phyloP scores from a whole-genome alignment of 2,329 filamentous ascomycete species.

The Nigrograna mackinnonii region DNA sequence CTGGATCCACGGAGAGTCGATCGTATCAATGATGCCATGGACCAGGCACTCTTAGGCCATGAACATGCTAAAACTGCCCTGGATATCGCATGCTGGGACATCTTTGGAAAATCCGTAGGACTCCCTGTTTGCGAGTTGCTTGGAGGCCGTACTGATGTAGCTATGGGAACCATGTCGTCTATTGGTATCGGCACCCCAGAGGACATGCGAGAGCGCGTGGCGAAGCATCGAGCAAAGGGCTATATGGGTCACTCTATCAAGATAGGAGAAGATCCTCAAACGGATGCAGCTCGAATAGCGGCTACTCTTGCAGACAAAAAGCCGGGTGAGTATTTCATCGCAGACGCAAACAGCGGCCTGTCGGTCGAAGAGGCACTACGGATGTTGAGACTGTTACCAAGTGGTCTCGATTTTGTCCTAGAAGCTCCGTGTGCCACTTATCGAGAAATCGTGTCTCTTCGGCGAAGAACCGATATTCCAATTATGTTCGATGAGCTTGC shows the following conservation, averaged over 20 bases:
- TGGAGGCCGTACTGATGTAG: constrained; percentile 18
- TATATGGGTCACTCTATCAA: constrained; percentile 2
- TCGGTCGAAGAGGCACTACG: constrained; percentile 20
- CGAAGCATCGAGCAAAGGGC: not conserved
- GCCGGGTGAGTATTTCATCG: constrained; percentile 4
- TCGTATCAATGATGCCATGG: constrained; percentile 32
- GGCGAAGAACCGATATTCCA: constrained; percentile 20
- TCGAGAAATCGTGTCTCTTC: constrained; percentile 21
- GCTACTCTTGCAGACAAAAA: constrained; percentile 4
- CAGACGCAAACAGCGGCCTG: constrained; percentile 4
- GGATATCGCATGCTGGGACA: constrained; percentile 24
- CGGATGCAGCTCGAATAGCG: constrained; percentile 1
- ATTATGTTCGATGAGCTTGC: constrained; percentile 26
- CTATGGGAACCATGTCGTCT: constrained; percentile 8
- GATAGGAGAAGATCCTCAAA: constrained; percentile 1
- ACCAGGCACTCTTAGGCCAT: constrained; percentile 20
- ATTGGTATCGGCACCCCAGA: constrained; percentile 1
- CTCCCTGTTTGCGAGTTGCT: constrained; percentile 25
- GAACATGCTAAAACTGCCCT: constrained; percentile 22
- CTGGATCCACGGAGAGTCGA: constrained; percentile 27
- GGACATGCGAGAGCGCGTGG: constrained; percentile 1
- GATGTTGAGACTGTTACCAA: constrained; percentile 22
- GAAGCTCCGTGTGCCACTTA: constrained; percentile 26
- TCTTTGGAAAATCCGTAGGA: constrained; percentile 24
- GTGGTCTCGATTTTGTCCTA: constrained; percentile 22